phyloP scores from a whole-genome alignment of 2,329 filamentous ascomycete species.

The Epichloe scottii region DNA sequence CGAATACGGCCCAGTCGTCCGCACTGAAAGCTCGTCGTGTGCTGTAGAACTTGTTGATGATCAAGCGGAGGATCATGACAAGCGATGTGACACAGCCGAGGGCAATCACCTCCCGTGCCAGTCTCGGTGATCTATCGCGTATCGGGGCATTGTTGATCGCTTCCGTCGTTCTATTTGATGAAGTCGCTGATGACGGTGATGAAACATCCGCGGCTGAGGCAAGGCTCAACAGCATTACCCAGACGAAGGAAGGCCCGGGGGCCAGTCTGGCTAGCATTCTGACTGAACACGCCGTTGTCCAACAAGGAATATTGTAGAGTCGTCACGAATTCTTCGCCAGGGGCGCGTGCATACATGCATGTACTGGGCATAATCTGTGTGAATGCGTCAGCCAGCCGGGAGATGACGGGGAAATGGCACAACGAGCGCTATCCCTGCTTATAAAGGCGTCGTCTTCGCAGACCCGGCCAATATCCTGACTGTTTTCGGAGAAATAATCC shows the following conservation, averaged over 20 bases:
- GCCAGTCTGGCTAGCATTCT: too few relatives aligned
- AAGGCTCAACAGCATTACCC: not conserved
- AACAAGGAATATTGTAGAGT: too few relatives aligned
- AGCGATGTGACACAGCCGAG: constrained; percentile 19
- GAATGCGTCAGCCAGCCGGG: too few relatives aligned
- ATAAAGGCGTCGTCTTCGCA: too few relatives aligned
- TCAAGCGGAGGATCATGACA: constrained; percentile 23
- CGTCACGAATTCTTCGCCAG: too few relatives aligned
- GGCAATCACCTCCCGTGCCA: constrained; percentile 17
- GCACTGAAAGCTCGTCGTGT: constrained; percentile 17
- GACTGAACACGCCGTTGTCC: too few relatives aligned
- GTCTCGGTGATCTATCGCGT: constrained; percentile 15
- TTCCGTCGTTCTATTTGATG: not conserved
- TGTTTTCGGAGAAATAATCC: too few relatives aligned
- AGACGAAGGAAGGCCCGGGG: not conserved
- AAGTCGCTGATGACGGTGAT: not conserved
- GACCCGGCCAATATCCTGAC: too few relatives aligned
- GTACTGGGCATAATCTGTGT: too few relatives aligned
- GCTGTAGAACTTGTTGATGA: constrained; percentile 15
- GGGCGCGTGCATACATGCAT: too few relatives aligned
- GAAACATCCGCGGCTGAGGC: not conserved
- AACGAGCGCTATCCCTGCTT: too few relatives aligned
- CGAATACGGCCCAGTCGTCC: constrained; percentile 18
- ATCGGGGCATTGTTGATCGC: not conserved
- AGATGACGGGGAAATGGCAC: too few relatives aligned